Conservation (phyloP, 2,329 filamentous ascomycete genomes). For the Beauveria scarabaeidicola region DNA sequence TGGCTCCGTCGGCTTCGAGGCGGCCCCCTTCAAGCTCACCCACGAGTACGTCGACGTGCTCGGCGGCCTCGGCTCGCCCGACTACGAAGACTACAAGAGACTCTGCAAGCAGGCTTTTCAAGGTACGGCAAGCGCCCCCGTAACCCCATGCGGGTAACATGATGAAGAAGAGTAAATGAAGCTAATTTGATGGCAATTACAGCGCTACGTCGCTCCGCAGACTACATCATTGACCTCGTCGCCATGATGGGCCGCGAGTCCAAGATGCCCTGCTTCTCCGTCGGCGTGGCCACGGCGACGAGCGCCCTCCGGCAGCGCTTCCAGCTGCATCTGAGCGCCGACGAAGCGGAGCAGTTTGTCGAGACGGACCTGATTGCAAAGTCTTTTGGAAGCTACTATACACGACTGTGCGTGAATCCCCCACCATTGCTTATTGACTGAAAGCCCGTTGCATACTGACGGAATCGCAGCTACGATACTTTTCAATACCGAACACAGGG, state of each 20-base stretch:
- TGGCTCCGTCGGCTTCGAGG: slow-evolving; percentile 76
- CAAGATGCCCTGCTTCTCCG: slow-evolving; percentile 76
- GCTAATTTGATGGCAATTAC: not conserved
- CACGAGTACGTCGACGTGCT: slow-evolving; percentile 80
- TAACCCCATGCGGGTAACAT: not conserved
- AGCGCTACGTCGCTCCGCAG: slow-evolving; percentile 69
- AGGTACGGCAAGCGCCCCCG: slow-evolving; percentile 31
- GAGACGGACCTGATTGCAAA: slow-evolving; percentile 72
- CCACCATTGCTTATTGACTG: too few relatives aligned
- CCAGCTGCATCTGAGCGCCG: slow-evolving; percentile 72
- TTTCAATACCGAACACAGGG: slow-evolving; percentile 85
- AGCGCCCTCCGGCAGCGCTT: slow-evolving; percentile 64
- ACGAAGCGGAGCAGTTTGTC: slow-evolving; percentile 74
- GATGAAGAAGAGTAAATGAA: not conserved
- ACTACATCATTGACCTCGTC: slow-evolving; percentile 73
- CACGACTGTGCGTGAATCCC: slow-evolving; percentile 57
- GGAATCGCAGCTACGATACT: slow-evolving; percentile 60
- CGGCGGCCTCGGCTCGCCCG: slow-evolving; percentile 60
- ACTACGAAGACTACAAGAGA: slow-evolving; percentile 68
- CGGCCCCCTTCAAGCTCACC: slow-evolving; percentile 78
- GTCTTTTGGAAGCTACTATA: slow-evolving; percentile 80
- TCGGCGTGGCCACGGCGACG: slow-evolving; percentile 63
- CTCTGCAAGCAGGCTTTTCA: slow-evolving; percentile 80
- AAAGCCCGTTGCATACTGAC: not conserved
- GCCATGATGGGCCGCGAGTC: slow-evolving; percentile 77